Evolutionary conservation across 179 eudicot genomes (phyloP).

Genomic region (Spinacia oleracea): DNA sequence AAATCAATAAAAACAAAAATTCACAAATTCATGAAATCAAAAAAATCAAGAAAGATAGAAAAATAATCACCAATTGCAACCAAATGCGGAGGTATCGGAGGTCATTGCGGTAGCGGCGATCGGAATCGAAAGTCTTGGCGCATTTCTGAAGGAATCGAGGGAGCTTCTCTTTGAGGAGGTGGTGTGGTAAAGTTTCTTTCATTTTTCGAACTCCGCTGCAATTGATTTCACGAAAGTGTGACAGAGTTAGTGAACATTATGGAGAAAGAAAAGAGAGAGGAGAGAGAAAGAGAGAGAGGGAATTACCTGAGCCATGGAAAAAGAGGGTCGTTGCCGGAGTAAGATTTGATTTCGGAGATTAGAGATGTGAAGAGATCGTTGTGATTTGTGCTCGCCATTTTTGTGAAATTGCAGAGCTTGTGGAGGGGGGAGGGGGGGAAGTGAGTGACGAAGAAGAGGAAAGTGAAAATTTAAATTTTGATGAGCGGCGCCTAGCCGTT

Average conservation of each 20-base stretch:
- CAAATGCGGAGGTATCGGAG: conserved; percentile 80
- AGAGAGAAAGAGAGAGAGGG: conserved; percentile 5
- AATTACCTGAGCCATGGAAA: conserved; percentile 86
- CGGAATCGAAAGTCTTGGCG: conserved; percentile 64
- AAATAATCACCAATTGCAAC: conserved; percentile 66
- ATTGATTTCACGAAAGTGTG: background rate
- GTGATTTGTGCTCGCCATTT: conserved; percentile 43
- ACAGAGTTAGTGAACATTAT: background rate
- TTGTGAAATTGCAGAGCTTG: background rate
- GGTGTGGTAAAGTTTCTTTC: conserved; percentile 53
- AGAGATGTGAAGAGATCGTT: conserved; percentile 61
- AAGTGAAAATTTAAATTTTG: conserved; percentile 7
- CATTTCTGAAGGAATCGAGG: conserved; percentile 96
- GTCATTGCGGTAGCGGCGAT: conserved; percentile 71
- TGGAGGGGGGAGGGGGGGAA: background rate
- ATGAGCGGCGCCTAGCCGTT: conserved; percentile 13
- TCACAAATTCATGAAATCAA: background rate
- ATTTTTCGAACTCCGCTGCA: conserved; percentile 74
- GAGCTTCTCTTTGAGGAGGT: conserved; percentile 67
- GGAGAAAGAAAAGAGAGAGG: background rate
- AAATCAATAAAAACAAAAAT: conserved; percentile 10
- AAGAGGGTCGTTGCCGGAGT: conserved; percentile 79
- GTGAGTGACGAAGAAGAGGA: background rate
- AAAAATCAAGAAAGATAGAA: background rate
- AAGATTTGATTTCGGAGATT: conserved; percentile 74